A percentile compares a stretch with the other conserved stretches of the same genome.
Evolutionary conservation across 1,139 yeast species (phyloP).

Genomic region (Yamadazyma epiphylla): DNA sequence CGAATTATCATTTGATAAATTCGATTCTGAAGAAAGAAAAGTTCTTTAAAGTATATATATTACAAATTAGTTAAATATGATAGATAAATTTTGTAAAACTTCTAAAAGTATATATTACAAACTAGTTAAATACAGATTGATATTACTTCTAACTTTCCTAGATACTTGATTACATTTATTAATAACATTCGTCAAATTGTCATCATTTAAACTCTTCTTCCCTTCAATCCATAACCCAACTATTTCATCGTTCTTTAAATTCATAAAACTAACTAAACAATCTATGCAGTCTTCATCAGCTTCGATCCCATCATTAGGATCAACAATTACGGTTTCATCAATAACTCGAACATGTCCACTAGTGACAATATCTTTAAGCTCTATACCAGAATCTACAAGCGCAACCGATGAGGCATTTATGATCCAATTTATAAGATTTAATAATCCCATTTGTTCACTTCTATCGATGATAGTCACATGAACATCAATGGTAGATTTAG

Average conservation of each 20-base stretch:
- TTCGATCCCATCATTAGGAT: conserved; percentile 11
- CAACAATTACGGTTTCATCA: conserved; percentile 15
- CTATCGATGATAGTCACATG: conserved; percentile 59
- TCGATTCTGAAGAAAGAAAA: conserved; percentile 14
- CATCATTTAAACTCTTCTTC: conserved; percentile 23
- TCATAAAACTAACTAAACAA: conserved; percentile 50
- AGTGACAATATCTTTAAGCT: conserved; percentile 71
- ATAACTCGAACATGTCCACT: conserved; percentile 50
- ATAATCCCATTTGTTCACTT: conserved; percentile 20
- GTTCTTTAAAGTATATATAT: conserved; percentile 2
- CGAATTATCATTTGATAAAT: conserved; percentile 33
- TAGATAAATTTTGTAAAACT: not conserved
- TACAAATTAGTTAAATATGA: not conserved
- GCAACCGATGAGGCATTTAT: conserved; percentile 69
- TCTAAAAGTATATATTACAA: not conserved
- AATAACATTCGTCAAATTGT: conserved; percentile 24
- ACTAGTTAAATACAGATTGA: conserved; percentile 28
- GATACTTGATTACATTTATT: conserved; percentile 44
- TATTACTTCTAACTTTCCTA: conserved; percentile 39
- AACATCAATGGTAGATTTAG: conserved; percentile 83
- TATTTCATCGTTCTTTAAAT: conserved; percentile 49
- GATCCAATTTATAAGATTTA: conserved; percentile 41
- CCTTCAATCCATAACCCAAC: conserved; percentile 58
- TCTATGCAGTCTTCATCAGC: conserved; percentile 22
- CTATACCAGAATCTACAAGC: conserved; percentile 79